Evolutionary conservation across 2,329 filamentous ascomycete species (phyloP).

Genomic region (Alternaria hordeiaustralica): DNA sequence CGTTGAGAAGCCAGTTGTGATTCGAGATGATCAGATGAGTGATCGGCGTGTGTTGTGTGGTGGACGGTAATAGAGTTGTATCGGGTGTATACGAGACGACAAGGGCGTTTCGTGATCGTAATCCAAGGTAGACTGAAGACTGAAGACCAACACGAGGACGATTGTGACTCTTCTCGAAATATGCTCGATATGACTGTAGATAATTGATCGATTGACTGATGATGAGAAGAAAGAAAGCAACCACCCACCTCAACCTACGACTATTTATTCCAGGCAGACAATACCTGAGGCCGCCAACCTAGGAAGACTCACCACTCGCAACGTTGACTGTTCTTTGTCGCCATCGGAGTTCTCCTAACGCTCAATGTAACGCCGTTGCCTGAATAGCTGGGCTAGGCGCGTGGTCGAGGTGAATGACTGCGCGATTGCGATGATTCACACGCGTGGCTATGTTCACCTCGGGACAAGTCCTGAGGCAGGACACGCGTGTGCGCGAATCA

Average conservation of each 20-base stretch:
- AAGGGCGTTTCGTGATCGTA: slow-evolving; percentile 1
- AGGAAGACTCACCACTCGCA: slow-evolving; percentile 2
- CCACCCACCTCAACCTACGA: slow-evolving; percentile 13
- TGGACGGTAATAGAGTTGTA: slow-evolving; percentile 18
- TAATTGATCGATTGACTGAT: slow-evolving; percentile 7
- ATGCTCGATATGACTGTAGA: slow-evolving; percentile 24
- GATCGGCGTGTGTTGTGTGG: neutral
- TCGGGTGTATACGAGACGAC: slow-evolving; percentile 13
- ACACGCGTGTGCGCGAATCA: slow-evolving; percentile 17
- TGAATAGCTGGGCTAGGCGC: slow-evolving; percentile 28
- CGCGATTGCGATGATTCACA: slow-evolving; percentile 39
- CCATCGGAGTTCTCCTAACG: slow-evolving; percentile 36
- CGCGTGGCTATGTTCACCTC: slow-evolving; percentile 34
- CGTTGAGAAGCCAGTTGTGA: slow-evolving; percentile 13
- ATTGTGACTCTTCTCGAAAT: slow-evolving; percentile 8
- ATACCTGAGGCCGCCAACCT: slow-evolving; percentile 39
- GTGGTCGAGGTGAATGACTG: slow-evolving; percentile 28
- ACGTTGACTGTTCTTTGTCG: slow-evolving; percentile 24
- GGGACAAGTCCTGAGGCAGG: slow-evolving; percentile 32
- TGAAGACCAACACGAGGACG: slow-evolving; percentile 21
- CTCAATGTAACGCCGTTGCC: slow-evolving; percentile 27
- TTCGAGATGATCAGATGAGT: slow-evolving; percentile 13
- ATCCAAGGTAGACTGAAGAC: slow-evolving; percentile 16
- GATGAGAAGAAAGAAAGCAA: slow-evolving; percentile 19
- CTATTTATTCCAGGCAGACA: slow-evolving; percentile 44